These are phyloP conservation scores for Serendipita sp. DNA, from an alignment of 768 basidiomycete genomes.

Conservation along the genomic window DNA sequence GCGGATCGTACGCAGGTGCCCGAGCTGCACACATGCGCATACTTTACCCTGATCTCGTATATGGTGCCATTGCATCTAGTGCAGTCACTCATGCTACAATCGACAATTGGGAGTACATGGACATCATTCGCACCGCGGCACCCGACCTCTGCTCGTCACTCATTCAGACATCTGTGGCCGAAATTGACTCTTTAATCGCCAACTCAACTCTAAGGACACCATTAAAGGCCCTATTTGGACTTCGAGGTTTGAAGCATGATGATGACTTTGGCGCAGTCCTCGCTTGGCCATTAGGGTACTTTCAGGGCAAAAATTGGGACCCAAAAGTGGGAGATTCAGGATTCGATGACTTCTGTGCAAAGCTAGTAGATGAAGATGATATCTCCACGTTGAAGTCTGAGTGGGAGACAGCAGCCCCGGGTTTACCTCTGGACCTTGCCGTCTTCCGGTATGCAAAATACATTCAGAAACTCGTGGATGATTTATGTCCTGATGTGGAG, in stretches of 20 bases:
- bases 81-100: constrained; percentile 80
- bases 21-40: constrained; percentile 83
- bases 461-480: constrained; percentile 26
- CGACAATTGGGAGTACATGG: constrained; percentile 64
- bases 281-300: constrained; percentile 46
- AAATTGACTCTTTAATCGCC: constrained; percentile 47
- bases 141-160: constrained; percentile 45
- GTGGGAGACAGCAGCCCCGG: constrained; percentile 19
- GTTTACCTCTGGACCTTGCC: constrained; percentile 35
- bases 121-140: constrained; percentile 52
- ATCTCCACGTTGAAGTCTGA: constrained; percentile 33
- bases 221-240: constrained; percentile 66
- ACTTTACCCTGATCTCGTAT: constrained; percentile 74
- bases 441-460: constrained; percentile 63
- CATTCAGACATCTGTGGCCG: constrained; percentile 38
- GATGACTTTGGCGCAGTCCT: constrained; percentile 57
- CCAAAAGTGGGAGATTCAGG: constrained; percentile 41
- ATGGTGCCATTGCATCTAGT: constrained; percentile 77
- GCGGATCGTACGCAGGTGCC: constrained; percentile 86
- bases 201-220: constrained; percentile 29
- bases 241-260: constrained; percentile 49
- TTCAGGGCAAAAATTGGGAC: constrained; percentile 87
- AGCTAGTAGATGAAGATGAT: constrained; percentile 30
- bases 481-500: constrained; percentile 10
- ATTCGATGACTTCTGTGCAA: constrained; percentile 56